These are phyloP conservation scores for Setomelanomma holmii DNA, from an alignment of 2,329 filamentous ascomycete genomes.

Conservation along the genomic window DNA sequence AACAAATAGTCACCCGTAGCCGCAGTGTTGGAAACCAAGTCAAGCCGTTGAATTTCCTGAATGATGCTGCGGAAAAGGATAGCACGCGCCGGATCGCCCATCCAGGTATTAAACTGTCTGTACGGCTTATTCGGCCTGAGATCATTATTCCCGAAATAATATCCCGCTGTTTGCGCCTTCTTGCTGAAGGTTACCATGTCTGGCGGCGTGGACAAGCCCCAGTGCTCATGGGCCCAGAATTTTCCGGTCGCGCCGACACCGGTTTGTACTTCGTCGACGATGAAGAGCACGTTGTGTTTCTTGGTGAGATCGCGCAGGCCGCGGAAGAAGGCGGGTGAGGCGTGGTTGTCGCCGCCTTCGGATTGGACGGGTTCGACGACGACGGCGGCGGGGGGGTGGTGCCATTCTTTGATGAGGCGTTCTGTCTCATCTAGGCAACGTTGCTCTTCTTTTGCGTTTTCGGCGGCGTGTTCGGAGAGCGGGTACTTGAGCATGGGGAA, in stretches of 20 bases:
- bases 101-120: constrained; percentile 97
- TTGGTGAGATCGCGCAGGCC: constrained; percentile 80
- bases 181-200: constrained; percentile 97
- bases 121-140: constrained; percentile 91
- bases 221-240: constrained; percentile 98
- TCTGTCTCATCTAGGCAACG: constrained; percentile 85
- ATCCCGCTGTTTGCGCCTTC: constrained; percentile 92
- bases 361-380: constrained; percentile 92
- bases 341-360: constrained; percentile 94
- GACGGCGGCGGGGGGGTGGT: constrained; percentile 79
- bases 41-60: constrained; percentile 76
- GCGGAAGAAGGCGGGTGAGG: constrained; percentile 84
- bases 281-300: constrained; percentile 80
- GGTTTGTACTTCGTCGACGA: constrained; percentile 94
- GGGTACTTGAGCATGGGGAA: constrained; percentile 90
- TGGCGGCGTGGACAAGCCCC: constrained; percentile 78
- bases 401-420: constrained; percentile 78
- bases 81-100: constrained; percentile 87
- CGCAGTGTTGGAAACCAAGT: constrained; percentile 82
- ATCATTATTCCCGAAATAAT: constrained; percentile 83
- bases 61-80: constrained; percentile 88
- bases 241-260: constrained; percentile 90
- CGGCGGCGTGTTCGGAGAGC: constrained; percentile 76
- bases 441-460: constrained; percentile 83
- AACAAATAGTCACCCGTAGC: constrained; percentile 81